Evolutionary conservation across 352 stramenopile genomes (phyloP), one percentile per base, ranked within the genome.

Genomic region (Phytophthora tubulina): DNA sequence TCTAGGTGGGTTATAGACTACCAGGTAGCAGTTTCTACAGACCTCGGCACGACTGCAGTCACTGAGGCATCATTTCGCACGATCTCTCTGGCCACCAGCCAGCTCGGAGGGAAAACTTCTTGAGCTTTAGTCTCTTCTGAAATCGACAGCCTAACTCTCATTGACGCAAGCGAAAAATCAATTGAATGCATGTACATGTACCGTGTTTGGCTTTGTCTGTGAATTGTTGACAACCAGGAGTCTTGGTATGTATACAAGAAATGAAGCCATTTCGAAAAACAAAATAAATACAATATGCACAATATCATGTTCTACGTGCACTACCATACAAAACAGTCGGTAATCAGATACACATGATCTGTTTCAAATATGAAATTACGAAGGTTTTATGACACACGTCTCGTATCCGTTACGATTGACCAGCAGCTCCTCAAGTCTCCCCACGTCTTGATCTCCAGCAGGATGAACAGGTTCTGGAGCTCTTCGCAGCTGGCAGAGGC

Each of bases 381-480:
- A 27, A 27, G 21, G 21, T 1, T 10, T 27, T n/a, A 10, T 46
- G 0, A 46, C 7, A 46, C 3, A 27, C 5, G 15, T 46, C 41
- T 46, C 41, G 41, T 41, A n/a, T 55, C 21, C 9, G 44, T 55
- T 64, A 60, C 58, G 42, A 21, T 69, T 48, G 60, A 52, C 30
- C 38, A 64, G 38, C 38, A 72, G 38, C 63, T 36, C 53, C 63
- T 70, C 21, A 59, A 64, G 53, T 49, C 42, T 27, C 54, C 48
- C 27, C 21, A 27, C 21, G 1, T 27, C 21, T 27, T 27, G 21
- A 27, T 38, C 21, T 9, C 13, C 7, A 6, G 31, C 48, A 62
- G 8, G 10, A 73, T 77, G 70, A 72, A 77, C 60, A 52, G 55
- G 38, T 30, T 77, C 27, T 77, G 70, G 70, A 61, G 53, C 64